Base-by-base conservation (phyloP, 495 filamentous ascomycete genomes). In the Aspergillus leporis region DNA sequence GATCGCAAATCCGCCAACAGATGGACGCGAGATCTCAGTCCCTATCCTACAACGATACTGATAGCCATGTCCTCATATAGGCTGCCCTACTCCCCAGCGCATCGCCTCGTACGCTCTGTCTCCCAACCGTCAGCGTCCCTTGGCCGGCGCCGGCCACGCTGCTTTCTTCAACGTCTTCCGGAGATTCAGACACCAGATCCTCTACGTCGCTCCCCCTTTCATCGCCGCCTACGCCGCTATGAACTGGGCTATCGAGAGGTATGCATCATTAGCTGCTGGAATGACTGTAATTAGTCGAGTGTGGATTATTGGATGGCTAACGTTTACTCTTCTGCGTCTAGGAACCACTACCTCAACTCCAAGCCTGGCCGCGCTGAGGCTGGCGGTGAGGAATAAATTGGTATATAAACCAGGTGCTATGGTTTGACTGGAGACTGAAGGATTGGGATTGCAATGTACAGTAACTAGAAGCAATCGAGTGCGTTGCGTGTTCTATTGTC, bases 271-370 rank as follows among this genome's bases (percentile, higher is more conserved):
- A 9, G 13, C 9, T 22, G n/a, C 1, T 23, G 10, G 40, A 6
- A 14, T 51, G 19, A 43, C 51, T 61, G 58, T 49, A 52, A 45
- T 34, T 41, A 45, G 4, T 31, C 21, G 21, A 18, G 22, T 21
- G 22, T 55, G 18, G 18, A 4, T 38, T 10, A 21, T 19, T 19
- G 5, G 5, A 12, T 23, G 16, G 41, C 61, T 61, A 32, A 61
- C 58, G 3, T 36, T 54, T 14, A 28, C 23, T 51, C 34, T 59
- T 21, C 4, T 53, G 22, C 18, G 25, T 47, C 23, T 56, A 96
- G 92, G 73, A 97, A 97, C 80, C 83, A 95, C 68, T 94, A 87
- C 79, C 81, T 94, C 65, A 94, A 95, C 83, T 94, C 90, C 67
- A 97, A 97, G 84, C 81, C 83, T 43, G 92, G 92, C 46, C 90